Conservation (phyloP, 2,329 filamentous ascomycete genomes). For the Ceratocystis harringtonii region DNA sequence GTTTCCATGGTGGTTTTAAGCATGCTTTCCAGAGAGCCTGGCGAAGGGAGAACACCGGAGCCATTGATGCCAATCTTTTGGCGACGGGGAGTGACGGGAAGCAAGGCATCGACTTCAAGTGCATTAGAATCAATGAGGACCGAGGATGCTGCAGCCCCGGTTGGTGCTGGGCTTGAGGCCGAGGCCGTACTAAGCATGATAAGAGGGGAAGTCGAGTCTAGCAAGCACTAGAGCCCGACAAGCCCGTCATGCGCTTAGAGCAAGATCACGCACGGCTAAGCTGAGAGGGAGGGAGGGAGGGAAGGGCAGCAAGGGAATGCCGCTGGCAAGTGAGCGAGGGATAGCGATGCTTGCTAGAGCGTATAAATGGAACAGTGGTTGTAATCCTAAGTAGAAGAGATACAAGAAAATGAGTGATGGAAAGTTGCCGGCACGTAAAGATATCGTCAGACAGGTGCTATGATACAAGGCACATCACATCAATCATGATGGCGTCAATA, state of each 20-base stretch:
- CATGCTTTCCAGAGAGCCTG: constrained; percentile 47
- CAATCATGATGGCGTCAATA: constrained; percentile 6
- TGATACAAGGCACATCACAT: background rate
- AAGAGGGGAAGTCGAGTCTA: constrained; percentile 2
- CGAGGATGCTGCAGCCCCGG: background rate
- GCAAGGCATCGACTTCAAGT: constrained; percentile 11
- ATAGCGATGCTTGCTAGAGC: background rate
- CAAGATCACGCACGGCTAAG: constrained; percentile 1
- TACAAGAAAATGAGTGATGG: background rate
- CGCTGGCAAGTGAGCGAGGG: background rate
- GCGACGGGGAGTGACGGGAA: constrained; percentile 15
- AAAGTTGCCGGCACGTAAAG: background rate
- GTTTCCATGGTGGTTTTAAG: constrained; percentile 51
- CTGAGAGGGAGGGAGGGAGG: background rate
- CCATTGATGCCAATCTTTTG: constrained; percentile 13
- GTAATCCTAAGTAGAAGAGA: background rate
- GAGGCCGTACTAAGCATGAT: constrained; percentile 9
- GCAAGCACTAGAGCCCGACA: background rate
- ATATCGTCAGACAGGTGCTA: constrained; percentile 4
- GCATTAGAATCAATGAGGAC: background rate
- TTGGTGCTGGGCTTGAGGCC: constrained; percentile 7
- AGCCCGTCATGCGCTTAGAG: constrained; percentile 3
- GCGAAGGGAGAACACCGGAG: constrained; percentile 29
- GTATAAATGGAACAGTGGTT: background rate
- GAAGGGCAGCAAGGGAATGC: background rate